Conservation (phyloP, 345 rosid species). For the Balakata baccata region DNA sequence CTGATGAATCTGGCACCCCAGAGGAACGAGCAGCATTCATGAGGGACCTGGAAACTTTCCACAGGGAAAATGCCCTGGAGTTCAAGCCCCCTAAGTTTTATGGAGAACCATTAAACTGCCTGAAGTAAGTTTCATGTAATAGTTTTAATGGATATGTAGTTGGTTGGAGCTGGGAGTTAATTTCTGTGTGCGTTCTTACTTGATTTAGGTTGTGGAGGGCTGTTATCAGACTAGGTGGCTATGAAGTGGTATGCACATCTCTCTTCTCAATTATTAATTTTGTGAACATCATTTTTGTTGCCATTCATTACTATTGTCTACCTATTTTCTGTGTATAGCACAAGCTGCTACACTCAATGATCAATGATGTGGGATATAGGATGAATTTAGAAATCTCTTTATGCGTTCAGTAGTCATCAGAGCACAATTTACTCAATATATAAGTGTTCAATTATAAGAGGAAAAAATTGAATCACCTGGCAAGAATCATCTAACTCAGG, state of each 20-base stretch:
- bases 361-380: too few relatives aligned
- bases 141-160: slow-evolving; percentile 16
- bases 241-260: slow-evolving; percentile 61
- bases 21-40: slow-evolving; percentile 63
- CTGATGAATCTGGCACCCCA: slow-evolving; percentile 58
- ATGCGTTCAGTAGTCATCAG: too few relatives aligned
- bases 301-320: neutral
- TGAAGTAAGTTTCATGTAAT: slow-evolving; percentile 53
- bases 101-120: slow-evolving; percentile 64
- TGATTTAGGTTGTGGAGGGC: slow-evolving; percentile 75
- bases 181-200: slow-evolving; percentile 11
- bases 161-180: slow-evolving; percentile 20
- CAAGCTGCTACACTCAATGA: neutral
- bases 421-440: too few relatives aligned
- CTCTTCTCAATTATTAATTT: neutral
- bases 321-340: neutral
- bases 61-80: slow-evolving; percentile 54
- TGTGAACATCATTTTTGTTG: neutral
- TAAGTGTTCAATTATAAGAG: too few relatives aligned
- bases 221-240: slow-evolving; percentile 77
- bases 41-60: slow-evolving; percentile 66
- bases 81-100: slow-evolving; percentile 78
- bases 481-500: too few relatives aligned
- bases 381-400: too few relatives aligned
- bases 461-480: too few relatives aligned